Base-by-base conservation (phyloP, 192 early-diverging fungal species). In the Oehlia diaphana region DNA sequence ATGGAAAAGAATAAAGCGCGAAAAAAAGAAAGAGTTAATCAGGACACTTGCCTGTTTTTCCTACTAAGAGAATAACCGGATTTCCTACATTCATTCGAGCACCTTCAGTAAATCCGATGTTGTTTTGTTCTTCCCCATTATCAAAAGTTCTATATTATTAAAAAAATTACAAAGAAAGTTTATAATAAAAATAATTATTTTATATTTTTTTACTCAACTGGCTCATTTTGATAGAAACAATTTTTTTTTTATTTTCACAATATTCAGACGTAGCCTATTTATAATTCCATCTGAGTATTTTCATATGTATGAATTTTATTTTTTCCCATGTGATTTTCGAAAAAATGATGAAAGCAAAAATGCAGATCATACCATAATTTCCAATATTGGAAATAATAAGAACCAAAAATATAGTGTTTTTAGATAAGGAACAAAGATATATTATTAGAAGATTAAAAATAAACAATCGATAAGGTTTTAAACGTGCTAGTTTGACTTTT, bases 51-150 rank as follows among this genome's bases (percentile, higher is more conserved):
- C 70, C 70, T 72, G 70, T 72, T 72, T 72, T 72, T 31, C 70
- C 70, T 47, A 72, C 70, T 49, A 72, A 49, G 3, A 72, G 70
- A 47, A 72, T 72, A 16, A 72, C 70, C 0, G 70, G 70, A 49
- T 72, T 16, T 5, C 14, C 33, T n/a, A 70, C 19, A 14, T 70
- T n/a, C 19, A 47, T 50, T 49, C 26, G 70, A 72, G 26, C 47
- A 23, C 26, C 70, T 28, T 72, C 70, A 42, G 70, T 44, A 49
- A 72, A 19, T 3, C 28, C 26, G 16, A 37, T 12, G 49, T 16
- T 72, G 70, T 7, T 50, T 16, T 72, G 16, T n/a, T 7, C 4
- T 44, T 12, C 12, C n/a, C n/a, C 6, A 50, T 49, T 10, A 12
- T 72, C 39, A 42, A 8, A 6, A 42, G 39, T 6, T 8, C 39